A percentile compares a stretch with the other conserved stretches of the same genome.
Evolutionary conservation across 352 stramenopile genomes (phyloP).

Genomic region (Discostella stelligera): DNA sequence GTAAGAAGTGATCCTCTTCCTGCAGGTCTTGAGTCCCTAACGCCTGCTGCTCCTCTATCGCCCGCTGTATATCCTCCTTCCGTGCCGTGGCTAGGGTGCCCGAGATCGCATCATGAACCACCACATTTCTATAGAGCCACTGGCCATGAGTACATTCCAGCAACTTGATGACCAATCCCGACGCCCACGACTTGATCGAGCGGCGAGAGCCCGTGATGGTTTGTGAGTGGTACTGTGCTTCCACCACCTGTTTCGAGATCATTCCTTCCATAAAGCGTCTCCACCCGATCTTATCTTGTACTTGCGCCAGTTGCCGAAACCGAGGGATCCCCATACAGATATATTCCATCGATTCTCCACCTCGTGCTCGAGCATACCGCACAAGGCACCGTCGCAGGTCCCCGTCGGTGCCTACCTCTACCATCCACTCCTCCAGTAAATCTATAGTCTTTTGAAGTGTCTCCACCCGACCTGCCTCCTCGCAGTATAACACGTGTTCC

Average conservation of each 20-base stretch:
- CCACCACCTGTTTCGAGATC: neutral
- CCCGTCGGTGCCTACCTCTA: constrained; percentile 4
- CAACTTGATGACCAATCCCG: constrained; percentile 1
- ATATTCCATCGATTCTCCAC: neutral
- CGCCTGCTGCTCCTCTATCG: constrained; percentile 5
- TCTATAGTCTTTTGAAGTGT: neutral
- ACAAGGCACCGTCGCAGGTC: neutral
- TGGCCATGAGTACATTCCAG: constrained; percentile 10
- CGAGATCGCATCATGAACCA: constrained; percentile 17
- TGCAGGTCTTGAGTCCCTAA: neutral
- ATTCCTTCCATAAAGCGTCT: constrained; percentile 21
- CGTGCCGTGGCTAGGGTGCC: neutral
- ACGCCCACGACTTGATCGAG: neutral
- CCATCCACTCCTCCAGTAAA: constrained; percentile 21
- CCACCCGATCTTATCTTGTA: constrained; percentile 11
- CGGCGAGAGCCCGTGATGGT: neutral
- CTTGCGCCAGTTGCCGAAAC: neutral
- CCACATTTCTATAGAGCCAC: constrained; percentile 17
- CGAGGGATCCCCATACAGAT: neutral
- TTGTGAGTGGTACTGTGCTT: neutral
- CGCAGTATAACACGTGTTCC: constrained; percentile 7
- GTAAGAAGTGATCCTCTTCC: constrained; percentile 14
- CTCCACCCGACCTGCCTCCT: constrained; percentile 6
- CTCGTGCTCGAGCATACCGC: neutral
- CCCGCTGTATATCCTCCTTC: constrained; percentile 14